A percentile compares a stretch with the other conserved stretches of the same genome.
phyloP scores from a whole-genome alignment of 441 rosid species.

The Gossypium laxum region DNA sequence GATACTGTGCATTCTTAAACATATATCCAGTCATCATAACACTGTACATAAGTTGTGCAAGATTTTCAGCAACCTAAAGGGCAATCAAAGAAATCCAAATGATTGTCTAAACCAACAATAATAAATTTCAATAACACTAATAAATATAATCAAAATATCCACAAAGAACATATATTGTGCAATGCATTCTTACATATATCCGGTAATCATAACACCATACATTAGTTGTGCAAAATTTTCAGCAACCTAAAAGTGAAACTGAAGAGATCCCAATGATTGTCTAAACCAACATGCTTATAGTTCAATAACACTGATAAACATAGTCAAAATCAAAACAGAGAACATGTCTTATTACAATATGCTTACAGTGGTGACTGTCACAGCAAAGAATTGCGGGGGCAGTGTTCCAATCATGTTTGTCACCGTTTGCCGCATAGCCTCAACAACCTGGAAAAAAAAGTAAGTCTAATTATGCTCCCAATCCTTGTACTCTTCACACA shows the following conservation, averaged over 20 bases:
- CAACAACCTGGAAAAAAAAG: conserved; percentile 52
- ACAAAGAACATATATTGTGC: conserved; percentile 36
- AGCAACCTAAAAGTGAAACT: conserved; percentile 52
- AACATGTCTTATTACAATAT: not conserved
- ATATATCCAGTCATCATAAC: conserved; percentile 96
- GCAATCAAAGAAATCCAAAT: conserved; percentile 12
- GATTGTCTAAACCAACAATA: not conserved
- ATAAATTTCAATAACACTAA: not conserved
- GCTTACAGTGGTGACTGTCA: conserved; percentile 78
- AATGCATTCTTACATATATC: conserved; percentile 81
- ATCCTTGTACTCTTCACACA: too few relatives aligned
- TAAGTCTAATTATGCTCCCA: too few relatives aligned
- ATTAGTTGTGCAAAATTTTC: conserved; percentile 90
- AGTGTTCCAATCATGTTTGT: conserved; percentile 87
- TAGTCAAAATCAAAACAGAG: not conserved
- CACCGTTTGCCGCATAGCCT: conserved; percentile 88
- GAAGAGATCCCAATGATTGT: conserved; percentile 11
- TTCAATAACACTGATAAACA: not conserved
- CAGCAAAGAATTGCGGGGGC: conserved; percentile 76
- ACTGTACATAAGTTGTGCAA: conserved; percentile 92
- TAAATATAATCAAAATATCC: not conserved
- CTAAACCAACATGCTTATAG: not conserved
- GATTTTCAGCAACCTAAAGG: conserved; percentile 87
- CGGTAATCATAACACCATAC: conserved; percentile 86
- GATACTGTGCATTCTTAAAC: conserved; percentile 84